Evolutionary conservation across 768 basidiomycete species (phyloP).

Genomic region (Russula virescens): DNA sequence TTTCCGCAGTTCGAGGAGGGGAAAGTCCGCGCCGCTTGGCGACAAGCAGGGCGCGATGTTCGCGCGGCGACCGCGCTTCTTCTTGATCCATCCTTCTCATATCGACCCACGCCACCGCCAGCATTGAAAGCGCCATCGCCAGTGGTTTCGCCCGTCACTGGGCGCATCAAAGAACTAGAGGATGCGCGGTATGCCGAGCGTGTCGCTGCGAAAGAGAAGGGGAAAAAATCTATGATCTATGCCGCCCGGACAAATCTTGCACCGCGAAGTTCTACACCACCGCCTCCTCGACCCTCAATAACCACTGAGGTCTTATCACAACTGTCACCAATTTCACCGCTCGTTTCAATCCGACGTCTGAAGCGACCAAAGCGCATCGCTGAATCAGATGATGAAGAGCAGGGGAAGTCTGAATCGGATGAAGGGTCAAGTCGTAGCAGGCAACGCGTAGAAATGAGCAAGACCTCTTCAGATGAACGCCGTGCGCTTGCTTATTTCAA

Average conservation of each 20-base stretch:
- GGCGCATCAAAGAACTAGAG: conserved; percentile 66
- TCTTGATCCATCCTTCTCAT: conserved; percentile 45
- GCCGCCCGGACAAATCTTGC: conserved; percentile 54
- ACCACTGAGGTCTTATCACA: conserved; percentile 35
- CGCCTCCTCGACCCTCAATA: conserved; percentile 35
- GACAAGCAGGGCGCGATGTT: conserved; percentile 53
- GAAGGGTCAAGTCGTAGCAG: conserved; percentile 36
- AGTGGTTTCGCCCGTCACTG: conserved; percentile 37
- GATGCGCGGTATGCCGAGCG: conserved; percentile 65
- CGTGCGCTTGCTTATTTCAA: conserved; percentile 68
- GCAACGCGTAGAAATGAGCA: conserved; percentile 25
- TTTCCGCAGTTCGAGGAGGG: conserved; percentile 44
- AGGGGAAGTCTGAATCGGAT: conserved; percentile 48
- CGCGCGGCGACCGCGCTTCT: conserved; percentile 55
- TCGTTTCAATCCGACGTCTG: conserved; percentile 37
- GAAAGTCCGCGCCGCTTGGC: conserved; percentile 62
- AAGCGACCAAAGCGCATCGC: conserved; percentile 55
- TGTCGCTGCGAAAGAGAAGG: conserved; percentile 64
- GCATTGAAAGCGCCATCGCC: background rate
- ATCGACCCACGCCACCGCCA: conserved; percentile 26
- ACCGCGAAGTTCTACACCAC: conserved; percentile 32
- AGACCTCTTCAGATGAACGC: conserved; percentile 39
- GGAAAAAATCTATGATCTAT: conserved; percentile 79
- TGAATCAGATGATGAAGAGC: conserved; percentile 61
- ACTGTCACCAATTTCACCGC: conserved; percentile 41